Evolutionary conservation across 495 filamentous ascomycete genomes (phyloP).

Genomic region (Aspergillus sclerotiicarbonarius): DNA sequence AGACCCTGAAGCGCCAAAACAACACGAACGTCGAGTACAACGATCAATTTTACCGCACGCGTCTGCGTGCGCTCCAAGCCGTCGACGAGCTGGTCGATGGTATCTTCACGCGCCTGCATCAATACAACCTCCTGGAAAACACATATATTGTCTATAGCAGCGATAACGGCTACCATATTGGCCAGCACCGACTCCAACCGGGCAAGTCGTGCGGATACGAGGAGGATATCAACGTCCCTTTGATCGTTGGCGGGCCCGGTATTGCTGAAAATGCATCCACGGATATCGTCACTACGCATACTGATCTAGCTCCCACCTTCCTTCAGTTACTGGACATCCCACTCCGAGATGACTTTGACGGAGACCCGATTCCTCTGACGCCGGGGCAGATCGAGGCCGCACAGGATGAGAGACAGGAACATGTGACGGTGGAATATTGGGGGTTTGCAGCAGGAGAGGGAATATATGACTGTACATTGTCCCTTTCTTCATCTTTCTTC

Average conservation of each 20-base stretch:
- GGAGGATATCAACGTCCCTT: conserved; percentile 64
- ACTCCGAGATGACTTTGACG: conserved; percentile 49
- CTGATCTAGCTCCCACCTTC: conserved; percentile 63
- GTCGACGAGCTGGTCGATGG: conserved; percentile 63
- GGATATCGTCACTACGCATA: conserved; percentile 57
- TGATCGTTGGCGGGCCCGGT: conserved; percentile 53
- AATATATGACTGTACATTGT: conserved; percentile 13
- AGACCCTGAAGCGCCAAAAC: conserved; percentile 43
- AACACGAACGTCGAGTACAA: conserved; percentile 53
- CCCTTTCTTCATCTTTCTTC: background rate
- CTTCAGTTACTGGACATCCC: conserved; percentile 40
- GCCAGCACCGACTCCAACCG: conserved; percentile 63
- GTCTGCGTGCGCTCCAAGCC: conserved; percentile 55
- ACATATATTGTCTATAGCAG: conserved; percentile 65
- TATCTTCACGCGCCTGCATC: conserved; percentile 44
- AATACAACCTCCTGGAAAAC: conserved; percentile 50
- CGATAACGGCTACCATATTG: conserved; percentile 68
- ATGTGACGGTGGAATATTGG: conserved; percentile 59
- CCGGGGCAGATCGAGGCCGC: conserved; percentile 26
- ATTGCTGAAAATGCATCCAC: conserved; percentile 34
- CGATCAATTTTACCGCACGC: conserved; percentile 57
- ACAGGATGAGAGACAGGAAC: conserved; percentile 39
- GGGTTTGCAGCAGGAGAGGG: conserved; percentile 48
- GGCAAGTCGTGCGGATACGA: conserved; percentile 65
- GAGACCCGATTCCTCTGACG: conserved; percentile 45